Conservation (phyloP, 2,329 filamentous ascomycete species). For the Phyllachora maydis region DNA sequence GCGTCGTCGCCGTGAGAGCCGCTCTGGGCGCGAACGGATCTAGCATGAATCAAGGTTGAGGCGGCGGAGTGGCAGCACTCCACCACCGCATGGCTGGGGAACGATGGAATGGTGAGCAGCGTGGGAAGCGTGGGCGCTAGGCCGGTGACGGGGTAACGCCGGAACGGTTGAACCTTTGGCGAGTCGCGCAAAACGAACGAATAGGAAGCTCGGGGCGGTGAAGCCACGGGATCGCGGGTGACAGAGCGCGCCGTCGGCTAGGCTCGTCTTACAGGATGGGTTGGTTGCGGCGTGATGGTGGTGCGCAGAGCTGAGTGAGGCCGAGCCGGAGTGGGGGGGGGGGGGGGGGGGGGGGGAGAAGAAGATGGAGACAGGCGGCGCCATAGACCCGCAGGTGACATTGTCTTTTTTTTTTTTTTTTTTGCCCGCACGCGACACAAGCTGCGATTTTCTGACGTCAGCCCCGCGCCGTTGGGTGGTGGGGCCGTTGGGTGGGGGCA, state of each 20-base stretch:
- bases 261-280: too few relatives aligned
- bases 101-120: not conserved
- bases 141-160: too few relatives aligned
- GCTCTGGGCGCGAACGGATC: slow-evolving; percentile 26
- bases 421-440: not conserved
- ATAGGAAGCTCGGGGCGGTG: too few relatives aligned
- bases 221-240: too few relatives aligned
- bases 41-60: slow-evolving; percentile 27
- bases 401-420: not conserved
- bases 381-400: too few relatives aligned
- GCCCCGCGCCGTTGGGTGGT: not conserved
- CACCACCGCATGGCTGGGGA: slow-evolving; percentile 30
- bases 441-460: not conserved
- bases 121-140: too few relatives aligned
- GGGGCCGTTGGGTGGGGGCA: too few relatives aligned
- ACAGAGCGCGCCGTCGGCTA: too few relatives aligned
- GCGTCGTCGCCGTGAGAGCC: slow-evolving; percentile 11
- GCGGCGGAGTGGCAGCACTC: slow-evolving; percentile 33
- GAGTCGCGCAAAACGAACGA: too few relatives aligned
- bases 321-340: not conserved
- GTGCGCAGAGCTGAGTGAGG: too few relatives aligned
- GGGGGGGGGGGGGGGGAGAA: slow-evolving; percentile 2
- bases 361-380: slow-evolving; percentile 2
- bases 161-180: too few relatives aligned
- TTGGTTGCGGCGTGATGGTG: too few relatives aligned